These are phyloP conservation scores for Trichophyton mentagrophytes DNA, from an alignment of 2,329 filamentous ascomycete species.

Conservation along the genomic window DNA sequence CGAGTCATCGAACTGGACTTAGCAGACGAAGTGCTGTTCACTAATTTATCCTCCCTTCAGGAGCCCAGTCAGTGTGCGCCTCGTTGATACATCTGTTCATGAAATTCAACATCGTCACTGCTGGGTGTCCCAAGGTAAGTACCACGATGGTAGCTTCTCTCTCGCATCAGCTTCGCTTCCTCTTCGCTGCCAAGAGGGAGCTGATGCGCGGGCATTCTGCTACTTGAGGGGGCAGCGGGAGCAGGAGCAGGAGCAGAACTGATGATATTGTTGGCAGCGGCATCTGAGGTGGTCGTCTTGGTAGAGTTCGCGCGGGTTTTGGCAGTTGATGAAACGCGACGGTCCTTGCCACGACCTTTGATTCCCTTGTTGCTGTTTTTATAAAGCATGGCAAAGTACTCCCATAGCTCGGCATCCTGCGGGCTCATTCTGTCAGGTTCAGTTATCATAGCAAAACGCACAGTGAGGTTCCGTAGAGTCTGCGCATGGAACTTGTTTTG, in stretches of 20 bases:
- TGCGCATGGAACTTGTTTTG: conserved; percentile 84
- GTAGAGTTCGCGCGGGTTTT: conserved; percentile 14
- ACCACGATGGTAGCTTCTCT: conserved; percentile 8
- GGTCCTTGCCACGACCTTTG: conserved; percentile 83
- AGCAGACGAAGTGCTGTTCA: neutral
- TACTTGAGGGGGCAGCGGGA: neutral
- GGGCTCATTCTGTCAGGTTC: conserved; percentile 51
- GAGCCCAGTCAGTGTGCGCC: conserved; percentile 1
- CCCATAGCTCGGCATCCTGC: conserved; percentile 63
- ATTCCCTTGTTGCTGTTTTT: conserved; percentile 98
- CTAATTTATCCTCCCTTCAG: neutral
- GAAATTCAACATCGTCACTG: conserved; percentile 14
- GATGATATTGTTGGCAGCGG: neutral
- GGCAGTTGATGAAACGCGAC: conserved; percentile 32
- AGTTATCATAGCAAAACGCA: conserved; percentile 53
- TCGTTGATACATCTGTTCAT: conserved; percentile 13
- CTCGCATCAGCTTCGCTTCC: conserved; percentile 4
- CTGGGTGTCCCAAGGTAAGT: conserved; percentile 12
- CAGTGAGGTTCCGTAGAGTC: conserved; percentile 57
- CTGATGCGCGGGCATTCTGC: neutral
- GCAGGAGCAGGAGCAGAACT: neutral
- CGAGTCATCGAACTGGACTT: neutral
- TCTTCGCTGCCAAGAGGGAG: neutral
- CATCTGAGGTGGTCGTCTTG: neutral
- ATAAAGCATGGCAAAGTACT: conserved; percentile 78